Base-by-base conservation (phyloP, 495 filamentous ascomycete species). In the Aspergillus kassunensis region DNA sequence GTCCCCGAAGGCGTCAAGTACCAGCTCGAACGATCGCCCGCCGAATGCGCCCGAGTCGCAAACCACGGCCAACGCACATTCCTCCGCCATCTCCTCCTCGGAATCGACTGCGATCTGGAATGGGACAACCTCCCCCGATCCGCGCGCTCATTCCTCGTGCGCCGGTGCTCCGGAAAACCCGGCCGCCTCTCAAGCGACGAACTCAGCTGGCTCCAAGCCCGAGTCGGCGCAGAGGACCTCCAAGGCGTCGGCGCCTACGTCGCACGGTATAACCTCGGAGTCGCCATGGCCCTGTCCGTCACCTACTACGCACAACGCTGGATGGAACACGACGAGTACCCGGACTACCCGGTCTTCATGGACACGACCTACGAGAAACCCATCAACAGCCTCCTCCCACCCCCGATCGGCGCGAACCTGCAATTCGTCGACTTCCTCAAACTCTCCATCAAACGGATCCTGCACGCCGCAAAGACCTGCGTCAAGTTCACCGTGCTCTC, bases 401-500 rank as follows among this genome's bases (percentile, higher is more conserved):
- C 16, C 47, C 60, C 49, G 0, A 47, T 44, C 16, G 25, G 36
- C 10, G 21, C 39, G 11, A 16, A 53, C 3, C 11, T 57, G 16
- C 36, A 44, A 0, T 49, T 57, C 15, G n/a, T 6, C 2, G 55
- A 57, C 16, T 44, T 44, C 0, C 18, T 53, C 1, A 34, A 37
- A 8, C 31, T 57, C 8, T 49, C 55, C 1, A 44, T 57, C 29
- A 43, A 23, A 12, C 49, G 49, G 0, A n/a, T 49, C 4, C 10
- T 9, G 1, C 44, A 53, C 12, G 30, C 13, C 2, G 33, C 39
- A 11, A 53, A 40, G 37, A 47, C 49, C 0, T 49, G 44, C 19
- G 62, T 75, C 67, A 83, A 83, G 56, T 82, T 81, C 60, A 53
- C 77, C n/a, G 62, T 77, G 8, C 67, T 81, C 48, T 70, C 79